Base-by-base conservation (phyloP, 805 yeast species). In the Candida qinlingensis region DNA sequence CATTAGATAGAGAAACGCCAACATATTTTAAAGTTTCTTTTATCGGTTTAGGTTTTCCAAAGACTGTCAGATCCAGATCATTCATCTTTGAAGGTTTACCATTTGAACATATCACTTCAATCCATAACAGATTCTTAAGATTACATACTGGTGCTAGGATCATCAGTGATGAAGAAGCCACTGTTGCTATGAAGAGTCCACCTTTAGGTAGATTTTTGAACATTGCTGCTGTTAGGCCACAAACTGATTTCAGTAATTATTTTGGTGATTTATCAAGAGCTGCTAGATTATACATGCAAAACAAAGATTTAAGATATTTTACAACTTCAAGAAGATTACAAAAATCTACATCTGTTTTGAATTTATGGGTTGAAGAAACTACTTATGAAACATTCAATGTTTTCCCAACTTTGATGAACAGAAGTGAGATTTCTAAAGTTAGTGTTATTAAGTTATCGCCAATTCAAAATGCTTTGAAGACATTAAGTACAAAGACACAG, bases 311-410 rank as follows among this genome's bases (percentile, higher is more conserved):
- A 67, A 77, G 79, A 56, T 76, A 77, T 51, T 89, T 89, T 68
- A 77, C 87, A 5, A 79, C 81, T 37, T 75, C 84, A 44, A 77
- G 85, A 64, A 80, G 85, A 57, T 66, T 88, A 45, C 88, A 92
- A 1, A 91, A 92, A 5, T 77, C 87, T 1, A 77, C 81, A 0
- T 75, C 84, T 9, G 83, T 86, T 7, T 75, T 79, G 46, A 89
- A 88, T 58, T 69, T 89, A 57, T 89, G 96, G 96, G 88, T 91
- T 19, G 96, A 89, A 61, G 96, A 89, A 66, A 78, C 85, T 7
- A 83, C 87, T 1, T 89, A 81, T 69, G 87, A 81, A 54, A 86
- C 96, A 0, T 70, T 64, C 42, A 75, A 85, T 47, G 76, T 88
- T 7, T 89, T 89, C 81, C 97, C 97, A 28, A 85, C 96, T 0